Conservation (phyloP, 352 stramenopile genomes). For the Phytophthora pluvialis region DNA sequence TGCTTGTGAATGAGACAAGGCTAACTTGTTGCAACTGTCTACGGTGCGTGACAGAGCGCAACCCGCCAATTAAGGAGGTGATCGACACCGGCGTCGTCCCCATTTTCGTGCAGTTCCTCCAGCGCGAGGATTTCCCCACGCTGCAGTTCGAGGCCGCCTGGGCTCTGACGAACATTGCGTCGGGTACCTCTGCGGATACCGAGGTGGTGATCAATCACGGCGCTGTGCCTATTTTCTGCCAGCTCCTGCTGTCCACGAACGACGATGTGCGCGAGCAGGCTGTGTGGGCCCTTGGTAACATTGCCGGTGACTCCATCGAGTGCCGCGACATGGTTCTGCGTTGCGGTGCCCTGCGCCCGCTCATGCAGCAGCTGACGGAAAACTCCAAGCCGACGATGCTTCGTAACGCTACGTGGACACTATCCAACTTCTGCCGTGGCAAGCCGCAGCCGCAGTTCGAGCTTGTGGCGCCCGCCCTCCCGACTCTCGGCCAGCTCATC, state of each 20-base stretch:
- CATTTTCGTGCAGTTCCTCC: slow-evolving; percentile 98
- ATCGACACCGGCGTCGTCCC: slow-evolving; percentile 98
- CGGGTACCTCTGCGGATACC: slow-evolving; percentile 97
- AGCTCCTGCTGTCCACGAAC: slow-evolving; percentile 95
- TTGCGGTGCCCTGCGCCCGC: slow-evolving; percentile 91
- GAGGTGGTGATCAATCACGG: slow-evolving; percentile 97
- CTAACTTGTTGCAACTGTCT: slow-evolving; percentile 11
- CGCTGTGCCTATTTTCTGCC: slow-evolving; percentile 98
- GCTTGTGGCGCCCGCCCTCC: slow-evolving; percentile 93
- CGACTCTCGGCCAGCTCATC: slow-evolving; percentile 96
- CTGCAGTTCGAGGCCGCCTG: slow-evolving; percentile 99
- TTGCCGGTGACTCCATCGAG: slow-evolving; percentile 97
- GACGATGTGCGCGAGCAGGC: slow-evolving; percentile 97
- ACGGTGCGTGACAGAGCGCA: slow-evolving; percentile 86
- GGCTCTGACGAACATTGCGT: slow-evolving; percentile 99
- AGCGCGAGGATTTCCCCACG: slow-evolving; percentile 92
- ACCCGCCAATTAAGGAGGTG: slow-evolving; percentile 99
- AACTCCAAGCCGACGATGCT: slow-evolving; percentile 98
- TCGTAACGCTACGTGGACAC: slow-evolving; percentile 98
- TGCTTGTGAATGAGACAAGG: not conserved
- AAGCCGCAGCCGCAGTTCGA: slow-evolving; percentile 80
- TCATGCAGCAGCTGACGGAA: slow-evolving; percentile 96
- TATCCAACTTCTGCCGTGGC: slow-evolving; percentile 98
- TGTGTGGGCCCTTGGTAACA: slow-evolving; percentile 99
- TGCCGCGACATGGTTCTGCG: slow-evolving; percentile 97